Evolutionary conservation across 306 rosid species (phyloP).

Genomic region (Datisca glomerata): DNA sequence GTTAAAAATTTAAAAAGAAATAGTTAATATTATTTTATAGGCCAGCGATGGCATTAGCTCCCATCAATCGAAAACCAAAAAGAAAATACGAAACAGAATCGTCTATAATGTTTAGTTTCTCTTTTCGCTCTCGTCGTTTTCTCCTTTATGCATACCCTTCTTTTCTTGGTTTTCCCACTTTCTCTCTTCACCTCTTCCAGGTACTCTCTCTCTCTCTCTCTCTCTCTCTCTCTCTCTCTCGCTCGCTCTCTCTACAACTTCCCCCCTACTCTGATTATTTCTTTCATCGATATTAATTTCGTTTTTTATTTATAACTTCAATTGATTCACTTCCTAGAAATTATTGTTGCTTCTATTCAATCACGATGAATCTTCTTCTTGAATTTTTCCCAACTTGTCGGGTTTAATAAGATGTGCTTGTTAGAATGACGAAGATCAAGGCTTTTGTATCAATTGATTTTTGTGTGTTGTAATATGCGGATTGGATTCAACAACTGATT

Average conservation of each 20-base stretch:
- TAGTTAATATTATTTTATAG: background rate
- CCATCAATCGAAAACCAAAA: no score
- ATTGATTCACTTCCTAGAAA: background rate
- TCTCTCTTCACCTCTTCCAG: slow-evolving; percentile 7
- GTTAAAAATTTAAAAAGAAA: background rate
- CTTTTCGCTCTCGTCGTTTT: slow-evolving; percentile 30
- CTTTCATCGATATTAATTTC: background rate
- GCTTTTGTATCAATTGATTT: background rate
- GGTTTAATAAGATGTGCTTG: background rate
- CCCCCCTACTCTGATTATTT: background rate
- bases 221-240: slow-evolving; percentile 11
- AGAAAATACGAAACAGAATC: slow-evolving; percentile 19
- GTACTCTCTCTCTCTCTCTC: slow-evolving; percentile 7
- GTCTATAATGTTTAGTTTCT: slow-evolving; percentile 14
- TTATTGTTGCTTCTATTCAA: slow-evolving; percentile 1
- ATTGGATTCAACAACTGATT: slow-evolving; percentile 1
- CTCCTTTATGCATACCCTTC: slow-evolving; percentile 14
- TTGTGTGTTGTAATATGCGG: no score
- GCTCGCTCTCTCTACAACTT: slow-evolving; percentile 4
- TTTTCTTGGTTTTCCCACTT: background rate
- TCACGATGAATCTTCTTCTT: background rate
- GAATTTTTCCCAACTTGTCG: background rate
- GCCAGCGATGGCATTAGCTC: background rate
- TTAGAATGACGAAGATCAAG: background rate
- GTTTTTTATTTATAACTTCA: background rate